Evolutionary conservation across 1,284 basidiomycete genomes (phyloP), one percentile per base, ranked within the genome.

Genomic region (Apiotrichum siamense): DNA sequence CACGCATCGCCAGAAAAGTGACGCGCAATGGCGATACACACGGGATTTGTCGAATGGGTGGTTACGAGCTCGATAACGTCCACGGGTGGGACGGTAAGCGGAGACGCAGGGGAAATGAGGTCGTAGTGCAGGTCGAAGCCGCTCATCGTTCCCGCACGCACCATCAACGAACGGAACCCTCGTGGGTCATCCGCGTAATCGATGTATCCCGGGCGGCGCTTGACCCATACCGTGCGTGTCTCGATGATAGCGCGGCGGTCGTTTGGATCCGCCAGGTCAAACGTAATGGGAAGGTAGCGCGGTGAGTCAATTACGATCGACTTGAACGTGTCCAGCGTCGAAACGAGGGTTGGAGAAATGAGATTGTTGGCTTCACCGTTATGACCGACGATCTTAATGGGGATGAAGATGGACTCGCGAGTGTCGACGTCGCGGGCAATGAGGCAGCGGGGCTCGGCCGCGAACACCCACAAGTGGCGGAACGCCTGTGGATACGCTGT

Each of bases 401-500:
- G 93, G 0, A 97, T 79, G 69, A 91, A 93, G 15, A 93, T 87
- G 0, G 89, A 83, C 66, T 94, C 88, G 15, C 82, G 81, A 2
- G 87, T 89, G 62, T 94, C 91, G 29, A 94, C 87, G 63, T 97
- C 92, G 32, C 88, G 81, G 0, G 90, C 88, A 32, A 93, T 82
- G 12, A 98, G 78, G 67, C 93, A 93, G 40, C 96, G 78, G 3
- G 96, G 93, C 64, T 98, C 93, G 15, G 88, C 85, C 1, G 96
- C 96, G 32, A 98, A 77, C 3, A 88, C 88, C 96, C 96, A 98
- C 25, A 99, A 75, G 72, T 98, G 94, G 4, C 96, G 82, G 57
- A 93, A 82, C 0, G 92, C 90, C 70, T 97, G 96, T 4, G 97
- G 79, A 65, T 91, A 94, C 35, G 86, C 84, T 54, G 87, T 86